These are phyloP conservation scores for Plasmodium coatneyi DNA, from an alignment of 169 alveolate genomes.

Conservation along the genomic window DNA sequence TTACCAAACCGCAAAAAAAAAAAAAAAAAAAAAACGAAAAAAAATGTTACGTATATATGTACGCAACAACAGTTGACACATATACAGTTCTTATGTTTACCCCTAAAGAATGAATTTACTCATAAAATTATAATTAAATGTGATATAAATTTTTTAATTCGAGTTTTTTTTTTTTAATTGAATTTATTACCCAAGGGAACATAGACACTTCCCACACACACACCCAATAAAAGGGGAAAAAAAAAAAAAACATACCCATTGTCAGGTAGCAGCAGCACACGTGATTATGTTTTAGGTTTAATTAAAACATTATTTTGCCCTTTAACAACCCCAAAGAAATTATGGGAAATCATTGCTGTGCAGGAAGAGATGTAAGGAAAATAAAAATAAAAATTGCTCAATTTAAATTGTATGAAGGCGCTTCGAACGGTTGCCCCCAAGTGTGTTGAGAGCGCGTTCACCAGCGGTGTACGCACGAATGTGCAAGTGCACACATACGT, in stretches of 20 bases:
- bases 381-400: neutral
- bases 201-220: neutral
- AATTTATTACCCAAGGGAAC: neutral
- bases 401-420: neutral
- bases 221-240: neutral
- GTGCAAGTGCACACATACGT: neutral
- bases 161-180: slow-evolving; percentile 5
- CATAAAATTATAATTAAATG: slow-evolving; percentile 21
- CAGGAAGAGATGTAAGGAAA: slow-evolving; percentile 82
- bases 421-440: neutral
- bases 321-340: slow-evolving; percentile 49
- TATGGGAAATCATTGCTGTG: slow-evolving; percentile 85
- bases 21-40: slow-evolving; percentile 15
- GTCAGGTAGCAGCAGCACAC: slow-evolving; percentile 43
- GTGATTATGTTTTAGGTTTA: slow-evolving; percentile 71
- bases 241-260: slow-evolving; percentile 10
- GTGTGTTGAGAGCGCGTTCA: neutral
- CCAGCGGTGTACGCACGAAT: neutral
- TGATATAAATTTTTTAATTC: slow-evolving; percentile 10
- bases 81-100: slow-evolving; percentile 4
- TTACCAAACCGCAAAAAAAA: neutral
- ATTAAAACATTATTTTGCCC: slow-evolving; percentile 21
- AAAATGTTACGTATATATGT: slow-evolving; percentile 2
- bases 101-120: slow-evolving; percentile 22
- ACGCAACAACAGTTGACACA: neutral